A percentile compares a stretch with the other conserved stretches of the same genome.
Conservation (phyloP, 73 alveolate genomes). For the Tetrahymena borealis region DNA sequence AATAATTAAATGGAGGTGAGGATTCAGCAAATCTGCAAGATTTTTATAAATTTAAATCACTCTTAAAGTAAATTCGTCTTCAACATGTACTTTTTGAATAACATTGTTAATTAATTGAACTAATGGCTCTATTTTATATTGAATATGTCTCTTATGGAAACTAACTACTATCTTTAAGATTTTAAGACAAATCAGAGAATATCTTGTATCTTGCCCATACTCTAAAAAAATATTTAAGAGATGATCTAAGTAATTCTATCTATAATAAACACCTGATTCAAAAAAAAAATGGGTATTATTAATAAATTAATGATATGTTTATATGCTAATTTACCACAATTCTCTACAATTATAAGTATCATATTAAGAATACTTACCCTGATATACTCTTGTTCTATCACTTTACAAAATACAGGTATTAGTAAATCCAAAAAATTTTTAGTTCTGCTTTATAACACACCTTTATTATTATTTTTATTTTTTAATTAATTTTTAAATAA, state of each 20-base stretch:
- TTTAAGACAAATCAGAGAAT: not conserved
- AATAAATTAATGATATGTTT: not conserved
- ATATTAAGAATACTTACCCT: not conserved
- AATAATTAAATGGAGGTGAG: conserved; percentile 21
- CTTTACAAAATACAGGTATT: not conserved
- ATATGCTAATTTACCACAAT: not conserved
- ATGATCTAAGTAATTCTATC: not conserved
- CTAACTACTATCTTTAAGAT: not conserved
- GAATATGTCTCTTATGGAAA: not conserved
- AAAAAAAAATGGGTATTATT: not conserved
- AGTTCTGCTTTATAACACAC: not conserved
- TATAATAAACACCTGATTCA: not conserved
- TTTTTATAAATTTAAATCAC: conserved; percentile 17
- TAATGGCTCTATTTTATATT: conserved; percentile 31
- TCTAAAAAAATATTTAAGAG: not conserved
- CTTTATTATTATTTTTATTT: too few relatives aligned
- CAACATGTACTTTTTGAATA: conserved; percentile 30
- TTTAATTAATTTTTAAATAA: too few relatives aligned
- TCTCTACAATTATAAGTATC: not conserved
- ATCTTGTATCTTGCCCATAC: not conserved
- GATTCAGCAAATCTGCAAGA: conserved; percentile 13
- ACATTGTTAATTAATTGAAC: conserved; percentile 16
- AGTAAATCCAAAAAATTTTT: not conserved
- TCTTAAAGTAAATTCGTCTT: conserved; percentile 19
- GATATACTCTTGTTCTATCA: not conserved